These are phyloP conservation scores for Eimeria necatrix DNA, from an alignment of 169 alveolate genomes.

Conservation along the genomic window DNA sequence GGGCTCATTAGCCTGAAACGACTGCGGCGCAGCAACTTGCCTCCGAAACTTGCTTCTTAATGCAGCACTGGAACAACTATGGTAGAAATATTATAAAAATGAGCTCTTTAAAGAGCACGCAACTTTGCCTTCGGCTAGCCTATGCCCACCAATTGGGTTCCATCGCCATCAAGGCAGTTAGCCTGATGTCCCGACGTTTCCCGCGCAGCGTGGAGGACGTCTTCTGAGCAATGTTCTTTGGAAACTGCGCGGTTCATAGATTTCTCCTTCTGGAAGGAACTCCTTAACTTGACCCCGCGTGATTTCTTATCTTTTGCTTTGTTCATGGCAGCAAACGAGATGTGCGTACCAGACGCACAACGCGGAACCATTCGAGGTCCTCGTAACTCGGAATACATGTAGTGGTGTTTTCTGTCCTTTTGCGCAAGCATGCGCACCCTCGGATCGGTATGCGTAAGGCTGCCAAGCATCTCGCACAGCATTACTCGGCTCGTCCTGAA, in stretches of 20 bases:
- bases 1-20: too few relatives aligned
- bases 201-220: neutral
- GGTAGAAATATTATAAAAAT: too few relatives aligned
- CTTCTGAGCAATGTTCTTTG: neutral
- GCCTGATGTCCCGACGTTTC: neutral
- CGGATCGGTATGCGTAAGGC: neutral
- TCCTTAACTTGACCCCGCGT: neutral
- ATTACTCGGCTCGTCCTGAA: constrained; percentile 55
- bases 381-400: constrained; percentile 43
- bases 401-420: constrained; percentile 42
- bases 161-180: neutral
- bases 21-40: too few relatives aligned
- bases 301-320: neutral
- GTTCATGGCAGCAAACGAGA: neutral
- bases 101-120: too few relatives aligned
- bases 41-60: too few relatives aligned
- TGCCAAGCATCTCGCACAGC: constrained; percentile 71
- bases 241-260: too few relatives aligned
- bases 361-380: constrained; percentile 30
- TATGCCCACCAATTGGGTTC: neutral
- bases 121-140: too few relatives aligned
- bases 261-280: neutral
- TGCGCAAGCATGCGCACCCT: constrained; percentile 45
- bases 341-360: constrained; percentile 2
- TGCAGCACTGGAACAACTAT: too few relatives aligned